Evolutionary conservation across 306 rosid species (phyloP), one percentile per base, ranked within the genome.

Genomic region (Cyamopsis tetragonoloba): DNA sequence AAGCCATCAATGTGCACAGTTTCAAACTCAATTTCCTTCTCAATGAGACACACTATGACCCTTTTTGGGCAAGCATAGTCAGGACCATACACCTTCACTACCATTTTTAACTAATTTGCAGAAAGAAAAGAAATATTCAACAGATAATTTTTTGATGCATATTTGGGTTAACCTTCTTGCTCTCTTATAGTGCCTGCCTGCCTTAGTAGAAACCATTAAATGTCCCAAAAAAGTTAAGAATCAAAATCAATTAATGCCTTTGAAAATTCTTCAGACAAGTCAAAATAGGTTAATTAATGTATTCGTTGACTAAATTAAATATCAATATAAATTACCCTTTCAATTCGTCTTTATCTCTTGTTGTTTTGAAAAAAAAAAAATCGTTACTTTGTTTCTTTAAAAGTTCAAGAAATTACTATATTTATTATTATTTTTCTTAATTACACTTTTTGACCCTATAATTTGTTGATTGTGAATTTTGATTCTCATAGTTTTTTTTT

Each of bases 1-100:
- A 77, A 77, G 67, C 70, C 10, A 61, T 83, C 83, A 34, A 83
- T 32, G 42, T 71, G 78, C 15, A 73, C 59, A n/a, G 80, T 68
- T 62, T 83, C 85, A 61, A 77, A 83, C 13, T 80, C 83, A 41
- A 83, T 23, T 41, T 77, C 83, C 60, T 80, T 83, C 76, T 83
- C 88, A 31, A 83, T 73, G 35, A 73, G 73, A 42, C 82, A 77
- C 67, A 80, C 58, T 11, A 83, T 20, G 32, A 83, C 88, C 5
- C 79, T 22, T 27, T 83, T 83, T 0, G 88, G 78, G 59, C 50
- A 18, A 60, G 77, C 85, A 30, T 63, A 79, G n/a, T 51, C 22
- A 0, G 87, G 84, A 26, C 87, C 87, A 30, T 83, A 83, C 10
- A 82, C 84, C 72, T 79, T 82, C 60, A 82, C 84, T 2, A 62